A percentile compares a stretch with the other conserved stretches of the same genome.
These are phyloP conservation scores for Triticum urartu DNA, from an alignment of 176 grass and related monocot genomes.

Conservation along the genomic window DNA sequence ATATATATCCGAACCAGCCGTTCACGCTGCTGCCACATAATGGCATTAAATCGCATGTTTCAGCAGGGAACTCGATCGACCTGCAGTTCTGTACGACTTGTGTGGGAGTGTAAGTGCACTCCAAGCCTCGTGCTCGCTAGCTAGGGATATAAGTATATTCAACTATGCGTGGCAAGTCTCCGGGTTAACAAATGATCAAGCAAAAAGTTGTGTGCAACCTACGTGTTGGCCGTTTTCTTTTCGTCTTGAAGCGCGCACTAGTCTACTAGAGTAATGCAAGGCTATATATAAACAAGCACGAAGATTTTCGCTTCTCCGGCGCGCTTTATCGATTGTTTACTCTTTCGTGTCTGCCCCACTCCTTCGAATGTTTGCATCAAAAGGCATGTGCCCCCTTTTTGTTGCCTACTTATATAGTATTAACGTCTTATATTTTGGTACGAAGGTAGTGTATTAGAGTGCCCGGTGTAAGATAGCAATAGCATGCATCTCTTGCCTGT, in stretches of 20 bases:
- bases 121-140: slow-evolving; percentile 11
- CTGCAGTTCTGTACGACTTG: background rate
- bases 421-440: no score
- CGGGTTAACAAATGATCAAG: slow-evolving; percentile 25
- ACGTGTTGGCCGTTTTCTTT: slow-evolving; percentile 34
- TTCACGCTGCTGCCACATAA: slow-evolving; percentile 20
- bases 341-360: slow-evolving; percentile 12
- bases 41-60: slow-evolving; percentile 1
- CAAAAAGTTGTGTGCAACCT: slow-evolving; percentile 27
- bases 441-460: no score
- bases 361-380: slow-evolving; percentile 67
- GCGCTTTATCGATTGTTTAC: slow-evolving; percentile 30
- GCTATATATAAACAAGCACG: slow-evolving; percentile 46
- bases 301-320: slow-evolving; percentile 26
- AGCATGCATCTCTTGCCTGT: background rate
- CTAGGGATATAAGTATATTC: background rate
- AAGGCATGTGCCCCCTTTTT: slow-evolving; percentile 40
- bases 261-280: slow-evolving; percentile 18
- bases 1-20: background rate
- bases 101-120: slow-evolving; percentile 5
- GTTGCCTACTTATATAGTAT: slow-evolving; percentile 40
- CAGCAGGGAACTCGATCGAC: background rate
- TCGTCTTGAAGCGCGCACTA: slow-evolving; percentile 25
- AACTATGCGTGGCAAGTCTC: slow-evolving; percentile 13
- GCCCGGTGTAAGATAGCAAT: background rate